Percentiles rank a stretch among this genome's conserved stretches.
phyloP scores from a whole-genome alignment of 176 grass and related monocot species.

The Aegilops bicornis region DNA sequence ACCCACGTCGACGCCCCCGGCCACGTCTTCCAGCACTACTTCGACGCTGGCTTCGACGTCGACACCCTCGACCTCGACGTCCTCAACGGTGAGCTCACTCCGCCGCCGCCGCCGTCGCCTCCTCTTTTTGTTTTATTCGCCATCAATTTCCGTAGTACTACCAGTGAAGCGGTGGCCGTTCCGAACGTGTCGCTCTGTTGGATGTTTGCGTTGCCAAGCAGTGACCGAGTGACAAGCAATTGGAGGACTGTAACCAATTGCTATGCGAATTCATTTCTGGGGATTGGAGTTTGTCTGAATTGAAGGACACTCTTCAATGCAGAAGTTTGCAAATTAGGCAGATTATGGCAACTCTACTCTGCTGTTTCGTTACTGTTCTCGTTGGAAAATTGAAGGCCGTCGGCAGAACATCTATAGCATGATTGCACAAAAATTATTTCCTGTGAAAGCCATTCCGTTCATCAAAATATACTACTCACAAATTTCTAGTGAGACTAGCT shows the following conservation, averaged over 20 bases:
- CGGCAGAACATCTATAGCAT: neutral
- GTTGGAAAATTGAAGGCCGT: neutral
- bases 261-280: neutral
- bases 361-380: neutral
- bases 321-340: neutral
- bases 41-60: conserved; percentile 65
- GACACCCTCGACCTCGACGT: conserved; percentile 64
- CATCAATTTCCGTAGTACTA: neutral
- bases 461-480: neutral
- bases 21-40: conserved; percentile 72
- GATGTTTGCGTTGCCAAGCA: neutral
- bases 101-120: neutral
- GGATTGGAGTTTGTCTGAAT: neutral
- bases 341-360: neutral
- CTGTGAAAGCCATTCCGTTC: neutral
- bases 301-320: neutral
- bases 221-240: neutral
- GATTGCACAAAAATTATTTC: neutral
- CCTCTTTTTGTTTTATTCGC: neutral
- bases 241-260: neutral
- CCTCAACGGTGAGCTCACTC: conserved; percentile 48
- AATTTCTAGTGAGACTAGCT: neutral
- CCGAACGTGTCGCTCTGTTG: neutral
- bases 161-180: neutral
- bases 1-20: conserved; percentile 71